Base-by-base conservation (phyloP, 306 rosid species). In the Sechiopsis laciniata region DNA sequence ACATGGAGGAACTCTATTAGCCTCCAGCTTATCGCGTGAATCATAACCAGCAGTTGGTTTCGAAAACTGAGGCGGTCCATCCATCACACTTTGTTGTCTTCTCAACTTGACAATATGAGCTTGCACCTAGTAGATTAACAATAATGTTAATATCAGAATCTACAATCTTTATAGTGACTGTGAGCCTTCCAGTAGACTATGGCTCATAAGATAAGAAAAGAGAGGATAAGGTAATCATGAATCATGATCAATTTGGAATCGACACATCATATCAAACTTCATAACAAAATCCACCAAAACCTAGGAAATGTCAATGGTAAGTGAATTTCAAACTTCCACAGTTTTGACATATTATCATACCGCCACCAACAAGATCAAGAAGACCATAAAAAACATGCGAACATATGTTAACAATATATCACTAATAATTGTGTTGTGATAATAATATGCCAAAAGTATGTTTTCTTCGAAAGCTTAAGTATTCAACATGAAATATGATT, bases 31-130 rank as follows among this genome's bases (percentile, higher is more conserved):
- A 59, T 45, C 48, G 60, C 10, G 55, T 74, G 26, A 45, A 85
- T 88, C 96, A 74, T 82, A 94, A 53, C 89, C 89, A 67, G 96
- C 72, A 24, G 89, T 80, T 20, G 88, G 83, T 88, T 89, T 94
- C 22, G 95, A 63, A 77, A 83, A 82, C 80, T 82, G 94, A 73
- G 94, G 96, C 57, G 65, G 71, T 75, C 96, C 96, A 20, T 91
- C 97, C 91, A 89, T 76, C 86, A 83, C 75, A 74, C 84, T 91
- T 68, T 91, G 73, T 83, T 89, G 96, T 81, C 95, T 84, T 84
- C 86, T 85, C 87, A 91, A 85, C 81, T 86, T 91, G 62, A 84
- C 81, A 77, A 91, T 91, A 82, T 94, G 99, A 78, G 88, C 88
- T 91, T 91, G 99, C 78, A 91, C 97, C 99, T 91, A 82, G 55